Conservation (phyloP, 805 yeast species). For the Hanseniaspora taiwanica region DNA sequence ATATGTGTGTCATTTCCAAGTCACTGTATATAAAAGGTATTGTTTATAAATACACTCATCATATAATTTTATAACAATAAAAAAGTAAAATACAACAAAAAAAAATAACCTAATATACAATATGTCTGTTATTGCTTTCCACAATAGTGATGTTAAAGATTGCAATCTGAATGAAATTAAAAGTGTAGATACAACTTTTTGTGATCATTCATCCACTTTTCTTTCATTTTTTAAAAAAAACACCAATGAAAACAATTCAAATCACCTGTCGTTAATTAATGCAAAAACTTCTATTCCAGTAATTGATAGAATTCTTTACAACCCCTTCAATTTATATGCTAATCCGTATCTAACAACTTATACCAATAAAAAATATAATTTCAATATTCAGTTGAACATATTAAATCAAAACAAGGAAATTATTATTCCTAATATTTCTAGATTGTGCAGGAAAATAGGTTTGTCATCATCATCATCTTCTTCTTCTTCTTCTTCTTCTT, state of each 20-base stretch:
- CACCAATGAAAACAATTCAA: not conserved
- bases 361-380: not conserved
- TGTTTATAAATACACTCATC: too few relatives aligned
- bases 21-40: too few relatives aligned
- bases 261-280: too few relatives aligned
- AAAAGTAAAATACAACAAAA: not conserved
- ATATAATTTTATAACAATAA: too few relatives aligned
- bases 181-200: not conserved
- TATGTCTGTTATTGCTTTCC: not conserved
- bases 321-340: constrained; percentile 2
- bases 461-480: too few relatives aligned
- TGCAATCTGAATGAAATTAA: not conserved
- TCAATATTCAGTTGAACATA: not conserved
- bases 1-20: too few relatives aligned
- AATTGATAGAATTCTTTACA: constrained; percentile 2
- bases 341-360: not conserved
- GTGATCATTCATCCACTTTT: not conserved
- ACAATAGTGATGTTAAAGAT: not conserved
- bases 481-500: too few relatives aligned
- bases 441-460: too few relatives aligned
- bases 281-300: not conserved
- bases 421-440: not conserved
- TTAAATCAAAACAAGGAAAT: not conserved
- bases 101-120: not conserved
- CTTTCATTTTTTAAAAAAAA: not conserved